Conservation (phyloP, 1,284 basidiomycete genomes). For the Heterobasidion occidentale region DNA sequence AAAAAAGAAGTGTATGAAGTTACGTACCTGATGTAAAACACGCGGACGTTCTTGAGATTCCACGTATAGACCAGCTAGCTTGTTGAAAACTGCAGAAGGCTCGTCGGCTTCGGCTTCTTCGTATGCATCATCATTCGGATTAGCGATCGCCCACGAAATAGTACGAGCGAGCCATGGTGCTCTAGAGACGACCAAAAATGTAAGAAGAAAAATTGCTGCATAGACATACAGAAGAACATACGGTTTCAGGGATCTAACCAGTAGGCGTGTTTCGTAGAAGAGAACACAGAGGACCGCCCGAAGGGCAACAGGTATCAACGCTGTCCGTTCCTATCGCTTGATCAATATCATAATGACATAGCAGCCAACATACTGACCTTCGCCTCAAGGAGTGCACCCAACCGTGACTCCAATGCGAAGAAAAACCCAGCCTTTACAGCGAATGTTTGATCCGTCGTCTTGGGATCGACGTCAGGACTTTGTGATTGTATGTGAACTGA, state of each 20-base stretch:
- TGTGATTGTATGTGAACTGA: background rate
- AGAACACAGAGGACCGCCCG: slow-evolving; percentile 49
- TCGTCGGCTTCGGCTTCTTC: slow-evolving; percentile 35
- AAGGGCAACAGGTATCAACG: slow-evolving; percentile 43
- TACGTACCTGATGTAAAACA: slow-evolving; percentile 34
- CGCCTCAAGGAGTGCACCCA: slow-evolving; percentile 51
- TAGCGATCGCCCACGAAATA: slow-evolving; percentile 39
- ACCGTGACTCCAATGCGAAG: slow-evolving; percentile 44
- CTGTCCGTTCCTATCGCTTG: slow-evolving; percentile 40
- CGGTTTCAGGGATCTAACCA: slow-evolving; percentile 55
- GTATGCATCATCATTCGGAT: slow-evolving; percentile 23
- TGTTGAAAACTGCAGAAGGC: slow-evolving; percentile 25
- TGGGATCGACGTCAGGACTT: background rate
- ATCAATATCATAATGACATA: background rate
- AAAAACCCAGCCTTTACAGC: slow-evolving; percentile 41
- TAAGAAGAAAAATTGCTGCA: background rate
- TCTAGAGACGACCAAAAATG: slow-evolving; percentile 22
- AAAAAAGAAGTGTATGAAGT: background rate
- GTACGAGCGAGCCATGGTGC: slow-evolving; percentile 48
- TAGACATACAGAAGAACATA: slow-evolving; percentile 24
- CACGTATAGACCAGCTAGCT: slow-evolving; percentile 42
- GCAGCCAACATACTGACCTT: slow-evolving; percentile 33
- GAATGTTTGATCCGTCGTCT: slow-evolving; percentile 27
- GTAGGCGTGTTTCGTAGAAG: slow-evolving; percentile 52
- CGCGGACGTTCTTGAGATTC: slow-evolving; percentile 38